Evolutionary conservation across 352 stramenopile genomes (phyloP).

Genomic region (Blastocystis sp.): DNA sequence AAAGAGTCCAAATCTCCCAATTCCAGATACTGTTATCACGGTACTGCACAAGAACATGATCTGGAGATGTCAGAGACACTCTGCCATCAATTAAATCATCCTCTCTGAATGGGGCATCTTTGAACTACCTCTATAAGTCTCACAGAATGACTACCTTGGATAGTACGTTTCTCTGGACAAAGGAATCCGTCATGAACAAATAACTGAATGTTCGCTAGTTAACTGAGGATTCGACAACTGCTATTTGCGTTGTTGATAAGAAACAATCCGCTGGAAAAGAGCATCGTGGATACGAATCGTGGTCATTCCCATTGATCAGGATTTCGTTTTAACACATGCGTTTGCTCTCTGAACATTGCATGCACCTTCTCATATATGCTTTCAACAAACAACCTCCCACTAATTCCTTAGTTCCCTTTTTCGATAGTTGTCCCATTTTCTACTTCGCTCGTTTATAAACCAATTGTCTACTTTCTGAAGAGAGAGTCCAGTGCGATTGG

Average conservation of each 20-base stretch:
- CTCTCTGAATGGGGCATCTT: not conserved
- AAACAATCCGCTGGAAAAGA: too few relatives aligned
- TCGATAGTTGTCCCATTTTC: slow-evolving; percentile 26
- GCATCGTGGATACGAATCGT: not conserved
- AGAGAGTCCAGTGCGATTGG: not conserved
- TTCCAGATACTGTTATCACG: not conserved
- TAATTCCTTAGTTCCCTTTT: not conserved
- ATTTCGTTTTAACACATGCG: not conserved
- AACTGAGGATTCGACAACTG: too few relatives aligned
- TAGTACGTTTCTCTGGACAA: too few relatives aligned
- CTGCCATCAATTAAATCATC: not conserved
- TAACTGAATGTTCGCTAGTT: too few relatives aligned
- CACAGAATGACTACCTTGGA: too few relatives aligned
- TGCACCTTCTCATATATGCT: not conserved
- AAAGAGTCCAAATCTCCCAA: not conserved
- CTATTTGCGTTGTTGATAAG: too few relatives aligned
- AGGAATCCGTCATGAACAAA: too few relatives aligned
- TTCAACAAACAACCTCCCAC: not conserved
- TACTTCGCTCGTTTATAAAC: slow-evolving; percentile 46
- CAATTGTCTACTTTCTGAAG: slow-evolving; percentile 50
- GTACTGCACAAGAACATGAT: not conserved
- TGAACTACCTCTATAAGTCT: too few relatives aligned
- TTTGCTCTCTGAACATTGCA: not conserved
- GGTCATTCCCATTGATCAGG: not conserved
- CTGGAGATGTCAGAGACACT: not conserved